Base-by-base conservation (phyloP, 257 asterid species). In the Jasminum sambac region DNA sequence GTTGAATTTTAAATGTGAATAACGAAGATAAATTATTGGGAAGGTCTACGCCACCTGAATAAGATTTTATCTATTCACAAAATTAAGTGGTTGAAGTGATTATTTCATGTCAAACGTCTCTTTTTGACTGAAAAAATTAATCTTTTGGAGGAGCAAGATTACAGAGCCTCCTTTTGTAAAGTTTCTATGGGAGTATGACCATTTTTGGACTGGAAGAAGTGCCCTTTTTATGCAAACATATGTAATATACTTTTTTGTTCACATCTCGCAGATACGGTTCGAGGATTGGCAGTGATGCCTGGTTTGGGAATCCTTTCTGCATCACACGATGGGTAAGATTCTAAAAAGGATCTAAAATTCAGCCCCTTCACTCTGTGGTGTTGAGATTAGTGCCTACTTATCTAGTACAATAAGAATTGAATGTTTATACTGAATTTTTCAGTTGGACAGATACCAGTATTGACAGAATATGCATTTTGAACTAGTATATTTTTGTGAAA, bases 271-370 rank as follows among this genome's bases (percentile, higher is more conserved):
- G 99, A 95, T 82, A 89, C 99, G 2, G 97, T 95, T 77, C 90
- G 99, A 65, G 95, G 95, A 57, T 78, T 95, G 78, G 98, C 98
- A 34, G 75, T 80, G 50, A 85, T 95, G 92, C 97, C 95, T 59
- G 84, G 81, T 63, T 70, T 91, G 68, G 99, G 99, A 81, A 71
- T 95, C 73, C 84, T 95, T 68, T 95, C 99, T 43, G 94, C 99
- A 64, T 95, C 99, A 44, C 99, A 95, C 80, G 99, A 95, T 82
- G 97, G 99, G 99, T 91, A 79, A 73, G 63, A 63, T 78, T 55
- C 48, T 14, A 59, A 5, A 13, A 62, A 62, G 69, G 63, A 68
- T 42, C 44, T 66, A 59, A 42, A 40, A 39, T 25, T 46, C 3
- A 52, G 46, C 30, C 23, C 24, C 0, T 70, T 36, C 11, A 59